Evolutionary conservation across 495 filamentous ascomycete species (phyloP).

Genomic region (Neurospora africana): DNA sequence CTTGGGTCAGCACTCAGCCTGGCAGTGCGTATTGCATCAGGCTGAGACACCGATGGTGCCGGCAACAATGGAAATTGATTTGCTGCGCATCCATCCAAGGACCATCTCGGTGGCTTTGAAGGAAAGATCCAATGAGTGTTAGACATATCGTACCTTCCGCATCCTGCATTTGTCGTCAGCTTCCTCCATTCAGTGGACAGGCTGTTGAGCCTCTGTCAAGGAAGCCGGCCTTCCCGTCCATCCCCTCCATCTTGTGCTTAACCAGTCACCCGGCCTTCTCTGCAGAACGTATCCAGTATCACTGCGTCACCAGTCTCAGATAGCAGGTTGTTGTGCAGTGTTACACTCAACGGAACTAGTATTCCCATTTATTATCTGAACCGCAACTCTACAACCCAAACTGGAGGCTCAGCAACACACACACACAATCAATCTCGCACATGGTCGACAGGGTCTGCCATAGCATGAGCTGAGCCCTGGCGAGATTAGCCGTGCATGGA

Average conservation of each 20-base stretch:
- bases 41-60: not conserved
- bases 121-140: not conserved
- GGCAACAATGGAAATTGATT: not conserved
- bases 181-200: not conserved
- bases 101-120: not conserved
- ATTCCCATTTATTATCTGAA: not conserved
- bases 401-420: slow-evolving; percentile 1
- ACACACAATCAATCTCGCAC: slow-evolving; percentile 9
- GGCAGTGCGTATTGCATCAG: not conserved
- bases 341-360: too few relatives aligned
- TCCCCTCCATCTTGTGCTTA: not conserved
- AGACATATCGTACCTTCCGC: not conserved
- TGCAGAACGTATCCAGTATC: not conserved
- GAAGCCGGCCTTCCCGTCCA: not conserved
- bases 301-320: not conserved
- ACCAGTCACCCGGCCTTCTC: not conserved
- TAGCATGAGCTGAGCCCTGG: slow-evolving; percentile 17
- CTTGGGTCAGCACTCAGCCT: not conserved
- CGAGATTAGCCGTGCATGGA: slow-evolving; percentile 27
- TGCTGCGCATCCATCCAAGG: not conserved
- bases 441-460: slow-evolving; percentile 10
- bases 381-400: not conserved
- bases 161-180: not conserved
- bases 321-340: not conserved
- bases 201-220: not conserved